Base-by-base conservation (phyloP, 768 basidiomycete species). In the Tremella yokohamensis region DNA sequence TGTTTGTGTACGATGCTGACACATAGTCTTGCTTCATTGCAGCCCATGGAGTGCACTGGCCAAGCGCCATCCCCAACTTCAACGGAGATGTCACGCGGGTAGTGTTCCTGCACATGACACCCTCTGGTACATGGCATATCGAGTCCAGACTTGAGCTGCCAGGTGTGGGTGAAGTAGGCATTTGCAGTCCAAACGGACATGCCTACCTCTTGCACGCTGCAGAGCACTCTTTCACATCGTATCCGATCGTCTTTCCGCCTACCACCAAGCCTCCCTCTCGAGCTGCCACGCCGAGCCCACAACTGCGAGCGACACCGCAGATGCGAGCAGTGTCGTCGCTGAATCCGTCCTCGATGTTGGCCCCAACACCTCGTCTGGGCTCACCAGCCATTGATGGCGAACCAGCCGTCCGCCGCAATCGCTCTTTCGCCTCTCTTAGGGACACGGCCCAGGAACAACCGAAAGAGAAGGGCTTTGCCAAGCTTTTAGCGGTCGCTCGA, bases 61-160 rank as follows among this genome's bases (percentile, higher is more conserved):
- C 70, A 8, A 64, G 68, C 40, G 65, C 49, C 4, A 20, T 69
- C 9, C 70, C 70, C 6, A 69, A 62, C 45, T 64, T 63, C 0
- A 72, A 69, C 52, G 68, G 70, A 6, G 68, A 72, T 40, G 65
- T 72, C 24, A 72, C 70, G 0, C 44, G 62, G 38, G 62, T 69
- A 1, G 57, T 72, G 26, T 57, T 68, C 57, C 29, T 69, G 1
- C 34, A 26, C 19, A 25, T 22, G 40, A 26, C 18, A 3, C n/a
- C 16, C 13, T 22, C 19, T 13, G 61, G 45, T 0, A 1, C 2
- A 19, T 39, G 42, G 22, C 40, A 54, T 6, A 47, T 67, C n/a
- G 49, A 53, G 0, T 52, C 64, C 4, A 37, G 65, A 13, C 49
- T 70, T 4, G 72, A 73, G 25, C 49, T 73, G 7, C 69, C 72